Conservation (phyloP, 2,329 filamentous ascomycete species). For the Talaromyces albobiverticillius region DNA sequence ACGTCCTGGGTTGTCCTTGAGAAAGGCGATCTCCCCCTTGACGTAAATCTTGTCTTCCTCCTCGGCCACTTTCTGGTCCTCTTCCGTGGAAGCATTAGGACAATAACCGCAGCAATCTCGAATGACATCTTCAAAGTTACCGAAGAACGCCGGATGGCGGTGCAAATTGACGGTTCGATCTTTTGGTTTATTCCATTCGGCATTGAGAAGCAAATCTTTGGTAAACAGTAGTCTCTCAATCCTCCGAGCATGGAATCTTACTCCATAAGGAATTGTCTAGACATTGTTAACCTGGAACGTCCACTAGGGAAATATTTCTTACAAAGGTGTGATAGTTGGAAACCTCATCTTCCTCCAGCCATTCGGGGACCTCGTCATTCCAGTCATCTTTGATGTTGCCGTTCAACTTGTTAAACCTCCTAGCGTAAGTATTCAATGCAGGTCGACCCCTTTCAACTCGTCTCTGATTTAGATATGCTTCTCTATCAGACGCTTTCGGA, state of each 20-base stretch:
- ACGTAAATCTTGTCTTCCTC: slow-evolving; percentile 75
- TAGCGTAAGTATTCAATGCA: slow-evolving; percentile 40
- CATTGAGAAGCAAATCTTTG: slow-evolving; percentile 77
- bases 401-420: slow-evolving; percentile 42
- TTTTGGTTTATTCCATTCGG: slow-evolving; percentile 78
- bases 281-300: slow-evolving; percentile 19
- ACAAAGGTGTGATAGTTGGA: slow-evolving; percentile 76
- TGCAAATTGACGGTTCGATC: slow-evolving; percentile 76
- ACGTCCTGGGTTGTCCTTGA: slow-evolving; percentile 77
- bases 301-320: slow-evolving; percentile 61
- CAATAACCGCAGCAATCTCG: slow-evolving; percentile 80
- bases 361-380: slow-evolving; percentile 80
- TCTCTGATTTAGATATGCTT: slow-evolving; percentile 67
- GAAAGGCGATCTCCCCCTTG: slow-evolving; percentile 68
- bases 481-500: slow-evolving; percentile 65
- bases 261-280: slow-evolving; percentile 38
- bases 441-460: slow-evolving; percentile 71
- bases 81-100: slow-evolving; percentile 64
- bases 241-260: slow-evolving; percentile 40
- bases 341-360: slow-evolving; percentile 72
- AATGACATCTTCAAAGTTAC: slow-evolving; percentile 69
- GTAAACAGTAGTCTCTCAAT: slow-evolving; percentile 82
- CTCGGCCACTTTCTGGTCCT: slow-evolving; percentile 68
- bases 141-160: slow-evolving; percentile 82
- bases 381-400: slow-evolving; percentile 75